Base-by-base conservation (phyloP, 1,284 basidiomycete species). In the Irpex sp. region DNA sequence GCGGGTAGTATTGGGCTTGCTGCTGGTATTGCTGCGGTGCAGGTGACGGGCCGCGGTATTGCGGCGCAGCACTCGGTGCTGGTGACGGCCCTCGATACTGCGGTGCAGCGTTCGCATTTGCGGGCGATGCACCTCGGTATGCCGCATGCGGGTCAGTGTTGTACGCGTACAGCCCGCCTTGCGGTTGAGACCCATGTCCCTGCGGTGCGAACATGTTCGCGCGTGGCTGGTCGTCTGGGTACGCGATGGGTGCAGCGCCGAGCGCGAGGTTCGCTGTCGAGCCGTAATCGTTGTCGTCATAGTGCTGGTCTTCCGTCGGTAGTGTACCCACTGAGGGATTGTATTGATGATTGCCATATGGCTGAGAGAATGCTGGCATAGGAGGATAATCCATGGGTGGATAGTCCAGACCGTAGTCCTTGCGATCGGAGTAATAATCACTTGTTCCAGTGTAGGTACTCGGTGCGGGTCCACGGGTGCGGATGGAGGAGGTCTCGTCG, bases 311-410 rank as follows among this genome's bases (percentile, higher is more conserved):
- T 52, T 87, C 84, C 8, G 71, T 47, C 40, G 40, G 78, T 59
- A 89, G 77, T 55, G 82, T 80, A 58, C 80, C 73, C 47, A 81
- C 73, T 5, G 89, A 90, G 34, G 79, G 76, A 69, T 86, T 86
- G 77, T 82, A 87, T 57, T 81, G 81, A 48, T 83, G 77, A 11
- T 74, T 71, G 58, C 83, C 79, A 69, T 88, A 86, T 11, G 72
- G 73, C 51, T 81, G 81, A 61, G 83, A 85, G 75, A 88, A 90
- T 21, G 83, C 81, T 26, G 89, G 90, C 89, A 92, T 92, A 3
- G 87, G 83, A 2, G 88, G 87, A 66, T 75, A 74, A 60, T 75
- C 74, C 55, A 64, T 61, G n/a, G 40, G 40, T n/a, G 69, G 69
- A 69, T 88, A 88, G 62, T 87, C 71, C 58, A 56, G 47, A n/a